Base-by-base conservation (phyloP, 768 basidiomycete species). In the Chalciporus sphaerocephalus region DNA sequence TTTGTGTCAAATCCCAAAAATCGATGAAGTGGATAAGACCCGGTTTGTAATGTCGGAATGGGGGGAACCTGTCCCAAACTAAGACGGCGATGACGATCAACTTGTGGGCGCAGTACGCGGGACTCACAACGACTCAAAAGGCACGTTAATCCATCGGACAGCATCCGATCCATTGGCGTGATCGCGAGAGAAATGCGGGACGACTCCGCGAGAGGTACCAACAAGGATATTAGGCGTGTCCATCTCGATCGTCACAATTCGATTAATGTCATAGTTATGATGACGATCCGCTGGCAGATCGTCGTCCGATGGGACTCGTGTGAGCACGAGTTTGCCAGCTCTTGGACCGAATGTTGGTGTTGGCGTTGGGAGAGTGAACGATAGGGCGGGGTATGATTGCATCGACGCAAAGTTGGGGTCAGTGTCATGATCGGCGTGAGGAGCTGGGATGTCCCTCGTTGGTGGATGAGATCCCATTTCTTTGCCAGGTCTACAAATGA, bases 91-190 rank as follows among this genome's bases (percentile, higher is more conserved):
- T 8, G 9, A 8, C n/a, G 10, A 42, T 18, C 18, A 30, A 33
- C 30, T 18, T 15, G n/a, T 17, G 16, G 8, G 27, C 37, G 20
- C 49, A 40, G 24, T 20, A 35, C 42, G 35, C n/a, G 21, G 40
- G 20, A 74, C 83, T 77, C 65, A 91, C 89, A 91, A 92, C 16
- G 81, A 75, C 65, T 92, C 89, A 56, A 90, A 91, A 1, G 88
- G 80, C 0, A 90, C 67, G 48, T 85, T 75, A 0, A 86, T 63
- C 78, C 85, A 87, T 46, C 62, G 72, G 24, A 87, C 74, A 1
- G 79, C 72, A 8, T 65, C 53, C 1, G 76, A 76, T 22, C 53
- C 51, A 16, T 57, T 55, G 18, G 74, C 63, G 45, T 86, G 78
- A 55, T 88, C 87, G 35, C 78, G 68, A 6, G 85, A 82, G 5